phyloP scores from a whole-genome alignment of 805 yeast genomes.

The Metschnikowia peoriensis region DNA sequence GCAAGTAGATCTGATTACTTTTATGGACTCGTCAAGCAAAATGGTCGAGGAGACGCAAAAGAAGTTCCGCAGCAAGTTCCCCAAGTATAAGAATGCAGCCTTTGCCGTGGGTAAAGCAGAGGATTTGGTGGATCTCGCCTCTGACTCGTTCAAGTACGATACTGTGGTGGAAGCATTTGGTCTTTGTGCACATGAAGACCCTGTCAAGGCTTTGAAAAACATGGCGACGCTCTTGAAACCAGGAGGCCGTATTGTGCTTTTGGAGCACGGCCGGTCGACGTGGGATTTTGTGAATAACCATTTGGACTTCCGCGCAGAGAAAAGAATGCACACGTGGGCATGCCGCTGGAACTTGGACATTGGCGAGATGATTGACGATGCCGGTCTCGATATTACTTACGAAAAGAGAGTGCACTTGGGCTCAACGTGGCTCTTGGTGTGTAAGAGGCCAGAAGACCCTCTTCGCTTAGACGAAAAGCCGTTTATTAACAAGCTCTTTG shows the following conservation, averaged over 20 bases:
- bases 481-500: conserved; percentile 40
- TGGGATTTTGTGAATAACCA: conserved; percentile 75
- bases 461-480: conserved; percentile 44
- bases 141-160: conserved; percentile 64
- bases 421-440: conserved; percentile 83
- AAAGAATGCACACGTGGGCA: conserved; percentile 89
- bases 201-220: conserved; percentile 74
- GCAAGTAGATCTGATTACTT: conserved; percentile 69
- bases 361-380: conserved; percentile 77
- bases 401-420: conserved; percentile 86
- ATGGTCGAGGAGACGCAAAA: conserved; percentile 82
- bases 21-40: conserved; percentile 76
- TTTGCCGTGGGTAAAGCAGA: conserved; percentile 92
- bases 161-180: conserved; percentile 95
- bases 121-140: conserved; percentile 61
- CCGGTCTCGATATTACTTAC: conserved; percentile 79
- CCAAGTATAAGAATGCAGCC: conserved; percentile 68
- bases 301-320: conserved; percentile 78
- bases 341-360: conserved; percentile 97
- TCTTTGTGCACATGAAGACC: conserved; percentile 92
- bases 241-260: conserved; percentile 80
- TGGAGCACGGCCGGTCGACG: conserved; percentile 91
- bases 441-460: conserved; percentile 70
- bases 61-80: conserved; percentile 68
- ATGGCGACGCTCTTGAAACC: conserved; percentile 76